Conservation (phyloP, 257 asterid species). For the Nicotiana undulata region DNA sequence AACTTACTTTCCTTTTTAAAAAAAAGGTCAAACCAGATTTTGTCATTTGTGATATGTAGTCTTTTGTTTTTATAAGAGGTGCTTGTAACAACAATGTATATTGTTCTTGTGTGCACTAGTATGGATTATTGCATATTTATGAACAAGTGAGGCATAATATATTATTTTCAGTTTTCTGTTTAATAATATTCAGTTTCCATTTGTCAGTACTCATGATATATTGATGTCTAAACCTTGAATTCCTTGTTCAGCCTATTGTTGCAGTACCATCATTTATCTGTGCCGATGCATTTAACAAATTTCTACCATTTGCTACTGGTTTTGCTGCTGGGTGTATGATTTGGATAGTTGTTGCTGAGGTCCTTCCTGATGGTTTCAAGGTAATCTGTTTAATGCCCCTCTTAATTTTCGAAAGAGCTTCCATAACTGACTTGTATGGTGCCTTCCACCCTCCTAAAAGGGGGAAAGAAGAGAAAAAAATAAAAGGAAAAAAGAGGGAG, state of each 20-base stretch:
- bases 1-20: too few species aligned
- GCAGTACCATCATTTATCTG: conserved; percentile 95
- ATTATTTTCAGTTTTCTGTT: neutral
- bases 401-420: neutral
- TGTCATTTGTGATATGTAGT: neutral
- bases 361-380: conserved; percentile 96
- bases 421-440: neutral
- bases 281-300: conserved; percentile 94
- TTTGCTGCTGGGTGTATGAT: conserved; percentile 99
- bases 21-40: neutral
- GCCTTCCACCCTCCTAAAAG: neutral
- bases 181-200: neutral
- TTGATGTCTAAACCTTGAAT: conserved; percentile 16
- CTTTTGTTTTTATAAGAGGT: neutral
- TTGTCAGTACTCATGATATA: neutral
- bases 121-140: neutral
- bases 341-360: conserved; percentile 98
- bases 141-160: neutral
- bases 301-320: conserved; percentile 95
- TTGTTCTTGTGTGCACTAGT: neutral
- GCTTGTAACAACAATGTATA: neutral
- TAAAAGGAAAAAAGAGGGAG: neutral
- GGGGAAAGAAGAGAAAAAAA: neutral
- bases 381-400: conserved; percentile 25
- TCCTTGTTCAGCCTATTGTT: conserved; percentile 74